Evolutionary conservation across 164 flowering plant genomes (phyloP).

Genomic region (Sedum album): DNA sequence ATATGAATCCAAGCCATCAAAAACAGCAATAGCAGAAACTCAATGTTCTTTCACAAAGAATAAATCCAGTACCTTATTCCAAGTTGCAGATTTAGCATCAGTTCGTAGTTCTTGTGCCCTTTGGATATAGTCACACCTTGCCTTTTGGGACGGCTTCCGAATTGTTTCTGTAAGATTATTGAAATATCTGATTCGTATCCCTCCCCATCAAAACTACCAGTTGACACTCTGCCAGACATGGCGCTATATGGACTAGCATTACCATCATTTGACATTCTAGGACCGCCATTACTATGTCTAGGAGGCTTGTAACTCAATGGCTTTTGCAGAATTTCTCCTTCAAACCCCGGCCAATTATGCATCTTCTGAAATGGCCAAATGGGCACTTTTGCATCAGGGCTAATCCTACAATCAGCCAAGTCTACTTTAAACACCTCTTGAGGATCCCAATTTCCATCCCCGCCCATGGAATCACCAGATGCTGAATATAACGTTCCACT

Average conservation of each 20-base stretch:
- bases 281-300: conserved; percentile 13
- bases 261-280: conserved; percentile 28
- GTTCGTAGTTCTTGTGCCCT: conserved; percentile 74
- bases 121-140: conserved; percentile 57
- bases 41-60: neutral
- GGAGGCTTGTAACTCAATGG: conserved; percentile 10
- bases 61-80: conserved; percentile 53
- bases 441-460: conserved; percentile 37
- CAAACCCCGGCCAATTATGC: conserved; percentile 24
- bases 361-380: conserved; percentile 44
- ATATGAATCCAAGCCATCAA: neutral
- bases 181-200: conserved; percentile 8
- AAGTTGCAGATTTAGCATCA: conserved; percentile 80
- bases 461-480: conserved; percentile 16
- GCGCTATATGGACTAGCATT: conserved; percentile 20
- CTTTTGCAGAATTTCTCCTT: conserved; percentile 16
- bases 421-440: conserved; percentile 26
- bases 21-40: neutral
- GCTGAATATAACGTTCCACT: conserved; percentile 57
- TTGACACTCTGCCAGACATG: conserved; percentile 1
- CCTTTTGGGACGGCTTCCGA: conserved; percentile 22
- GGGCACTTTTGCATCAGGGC: conserved; percentile 25
- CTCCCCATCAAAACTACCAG: conserved; percentile 1
- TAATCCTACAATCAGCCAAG: conserved; percentile 27
- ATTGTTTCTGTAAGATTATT: neutral